Base-by-base conservation (phyloP, 352 stramenopile genomes). In the Globisporangium okanoganense region DNA sequence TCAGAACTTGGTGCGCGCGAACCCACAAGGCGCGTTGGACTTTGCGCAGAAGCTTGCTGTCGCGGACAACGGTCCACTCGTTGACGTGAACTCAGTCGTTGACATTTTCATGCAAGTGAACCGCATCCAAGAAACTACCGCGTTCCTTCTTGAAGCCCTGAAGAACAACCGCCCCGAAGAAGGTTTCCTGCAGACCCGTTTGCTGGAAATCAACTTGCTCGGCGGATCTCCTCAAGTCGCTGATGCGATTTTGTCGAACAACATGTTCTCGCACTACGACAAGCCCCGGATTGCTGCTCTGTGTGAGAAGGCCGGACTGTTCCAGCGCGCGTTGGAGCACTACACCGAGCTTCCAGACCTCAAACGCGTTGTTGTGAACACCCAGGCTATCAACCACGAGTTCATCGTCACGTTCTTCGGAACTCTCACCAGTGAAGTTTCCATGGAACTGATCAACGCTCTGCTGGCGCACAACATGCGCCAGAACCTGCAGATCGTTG, bases 191-290 rank as follows among this genome's bases (percentile, higher is more conserved):
- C 98, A 99, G 85, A 99, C 98, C 2, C 98, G 98, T 70, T 73
- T 99, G 49, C 76, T 99, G 35, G 98, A 99, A 73, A 99, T 99
- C 82, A 99, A 99, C 83, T 82, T 99, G 36, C 87, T 99, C n/a
- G 97, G 97, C 52, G 97, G 97, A 35, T 98, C 96, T 31, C 97
- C 97, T 25, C 97, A 99, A 75, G 97, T 99, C 35, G 98, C 97
- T 12, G 98, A 99, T 76, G 97, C 97, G 20, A 99, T 99, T 72
- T 84, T 99, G 69, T 99, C 98, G 68, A 96, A 90, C 80, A 98
- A 98, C 73, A 99, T 99, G 82, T 98, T 99, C 69, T 97, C 92
- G 14, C 97, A 99, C 80, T 99, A 99, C 72, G 98, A 99, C 76
- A 85, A 94, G 53, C 76, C 92, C 41, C 95, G 98, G 69, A 97